Evolutionary conservation across 495 filamentous ascomycete genomes (phyloP).

Genomic region (Penicillium taxi): DNA sequence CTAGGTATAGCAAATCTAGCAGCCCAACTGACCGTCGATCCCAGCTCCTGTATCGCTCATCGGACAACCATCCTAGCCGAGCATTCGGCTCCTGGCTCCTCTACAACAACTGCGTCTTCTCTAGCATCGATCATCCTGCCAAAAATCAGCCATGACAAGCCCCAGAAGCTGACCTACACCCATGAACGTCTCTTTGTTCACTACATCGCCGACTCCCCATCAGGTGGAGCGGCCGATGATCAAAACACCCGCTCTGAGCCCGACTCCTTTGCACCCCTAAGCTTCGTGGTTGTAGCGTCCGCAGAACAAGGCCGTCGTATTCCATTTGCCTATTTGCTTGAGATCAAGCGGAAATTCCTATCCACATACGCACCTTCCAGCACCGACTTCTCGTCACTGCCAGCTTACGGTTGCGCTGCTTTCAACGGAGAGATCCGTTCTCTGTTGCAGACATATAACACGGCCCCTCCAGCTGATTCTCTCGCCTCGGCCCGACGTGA

Average conservation of each 20-base stretch:
- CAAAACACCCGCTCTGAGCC: constrained; percentile 25
- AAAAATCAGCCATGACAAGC: constrained; percentile 73
- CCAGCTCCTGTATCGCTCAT: constrained; percentile 83
- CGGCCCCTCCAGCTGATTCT: constrained; percentile 73
- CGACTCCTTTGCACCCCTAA: constrained; percentile 65
- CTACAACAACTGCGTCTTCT: constrained; percentile 64
- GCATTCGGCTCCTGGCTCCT: constrained; percentile 67
- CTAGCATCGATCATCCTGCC: constrained; percentile 95
- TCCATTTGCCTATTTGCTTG: constrained; percentile 85
- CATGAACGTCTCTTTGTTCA: constrained; percentile 88
- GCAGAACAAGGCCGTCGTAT: constrained; percentile 73
- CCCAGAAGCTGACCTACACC: constrained; percentile 90
- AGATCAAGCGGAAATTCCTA: constrained; percentile 84
- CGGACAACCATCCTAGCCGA: constrained; percentile 87
- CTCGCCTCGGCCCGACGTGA: constrained; percentile 74
- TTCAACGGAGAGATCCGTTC: constrained; percentile 74
- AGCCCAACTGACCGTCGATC: constrained; percentile 12
- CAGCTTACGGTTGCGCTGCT: constrained; percentile 79
- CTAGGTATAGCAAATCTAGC: neutral
- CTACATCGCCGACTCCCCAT: constrained; percentile 83
- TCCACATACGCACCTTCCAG: constrained; percentile 56
- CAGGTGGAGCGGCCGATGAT: constrained; percentile 41
- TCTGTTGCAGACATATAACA: constrained; percentile 80
- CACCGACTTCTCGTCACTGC: constrained; percentile 68
- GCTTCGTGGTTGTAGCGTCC: constrained; percentile 77